These are phyloP conservation scores for Ustilago crameri DNA, from an alignment of 1,284 basidiomycete genomes.

Conservation along the genomic window DNA sequence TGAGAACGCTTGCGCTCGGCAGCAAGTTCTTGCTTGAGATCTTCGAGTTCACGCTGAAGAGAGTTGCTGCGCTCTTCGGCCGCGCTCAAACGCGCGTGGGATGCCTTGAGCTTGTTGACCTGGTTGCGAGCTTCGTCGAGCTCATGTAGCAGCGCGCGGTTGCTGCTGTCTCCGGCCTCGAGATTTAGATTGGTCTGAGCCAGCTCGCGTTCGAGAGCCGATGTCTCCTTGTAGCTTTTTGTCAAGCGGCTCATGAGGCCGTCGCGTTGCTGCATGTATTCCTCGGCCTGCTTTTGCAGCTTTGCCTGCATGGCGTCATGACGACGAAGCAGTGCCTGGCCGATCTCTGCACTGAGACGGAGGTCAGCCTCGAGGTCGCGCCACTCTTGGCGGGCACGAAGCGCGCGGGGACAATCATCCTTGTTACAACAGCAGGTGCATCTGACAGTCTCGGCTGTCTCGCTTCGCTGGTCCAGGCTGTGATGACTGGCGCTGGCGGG, in stretches of 20 bases:
- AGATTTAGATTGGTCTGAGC: constrained; percentile 83
- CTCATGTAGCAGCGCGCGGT: constrained; percentile 79
- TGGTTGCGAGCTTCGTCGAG: constrained; percentile 80
- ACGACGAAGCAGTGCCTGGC: constrained; percentile 84
- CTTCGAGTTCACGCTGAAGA: constrained; percentile 76
- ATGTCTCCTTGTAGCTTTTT: constrained; percentile 53
- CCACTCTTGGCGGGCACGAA: constrained; percentile 60
- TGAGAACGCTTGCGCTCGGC: constrained; percentile 78
- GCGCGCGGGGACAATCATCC: constrained; percentile 55
- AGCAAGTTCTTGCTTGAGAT: constrained; percentile 83
- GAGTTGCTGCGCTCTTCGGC: constrained; percentile 30
- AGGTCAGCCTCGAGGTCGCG: constrained; percentile 65
- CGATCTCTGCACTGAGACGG: constrained; percentile 78
- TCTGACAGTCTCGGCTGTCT: constrained; percentile 20
- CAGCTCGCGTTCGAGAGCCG: constrained; percentile 74
- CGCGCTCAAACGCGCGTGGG: constrained; percentile 76
- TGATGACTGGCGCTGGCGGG: constrained; percentile 29
- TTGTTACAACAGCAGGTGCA: constrained; percentile 62
- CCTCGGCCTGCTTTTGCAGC: constrained; percentile 65
- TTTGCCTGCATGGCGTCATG: constrained; percentile 85
- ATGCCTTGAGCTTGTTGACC: constrained; percentile 77
- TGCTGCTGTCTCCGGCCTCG: constrained; percentile 82
- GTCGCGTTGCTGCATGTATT: constrained; percentile 59
- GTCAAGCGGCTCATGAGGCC: constrained; percentile 57
- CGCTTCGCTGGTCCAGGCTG: constrained; percentile 36